Evolutionary conservation across 2,329 filamentous ascomycete species (phyloP), one percentile per base, ranked within the genome.

Genomic region (Cladosporium phlei): DNA sequence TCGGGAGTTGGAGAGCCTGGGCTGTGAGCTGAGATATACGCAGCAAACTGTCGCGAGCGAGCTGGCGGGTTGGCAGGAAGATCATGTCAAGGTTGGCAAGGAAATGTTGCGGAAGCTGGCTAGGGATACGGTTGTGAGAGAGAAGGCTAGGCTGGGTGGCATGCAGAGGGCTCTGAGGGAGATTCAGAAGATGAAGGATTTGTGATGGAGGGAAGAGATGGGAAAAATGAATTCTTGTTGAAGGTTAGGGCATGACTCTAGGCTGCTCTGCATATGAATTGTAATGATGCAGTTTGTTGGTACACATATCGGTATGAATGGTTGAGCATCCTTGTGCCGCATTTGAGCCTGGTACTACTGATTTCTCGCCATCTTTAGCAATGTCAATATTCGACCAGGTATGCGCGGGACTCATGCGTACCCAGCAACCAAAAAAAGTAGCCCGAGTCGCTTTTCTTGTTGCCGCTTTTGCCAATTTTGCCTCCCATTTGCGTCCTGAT

Each of bases 1-100:
- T 53, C 68, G 75, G 14, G 88, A 96, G 62, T 78, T 87, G 9
- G 79, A 83, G 16, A 78, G 81, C 33, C 68, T 95, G n/a, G 83
- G 85, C 0, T 80, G 80, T 42, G 93, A 98, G 66, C 71, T 98
- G 46, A 74, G 88, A 39, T 95, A 93, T 66, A 95, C 90, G 38
- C 91, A 96, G 69, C 88, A 94, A 66, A 88, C 91, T 11, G 91
- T 97, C 19, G 91, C 94, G 5, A 78, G 82, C 2, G 93, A 98
- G 69, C 67, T 98, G 47, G 93, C 93, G 1, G 89, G 87, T 12
- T 98, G 93, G 88, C 90, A 95, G 60, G 88, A 94, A 30, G 80
- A 89, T 70, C 82, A 95, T 60, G 87, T 88, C 55, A 80, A 79
- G 59, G 81, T 87, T 69, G 89, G 86, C 1, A 74, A 82, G 51